phyloP scores from a whole-genome alignment of 2,329 filamentous ascomycete species.

The Zopfia rhizophila region DNA sequence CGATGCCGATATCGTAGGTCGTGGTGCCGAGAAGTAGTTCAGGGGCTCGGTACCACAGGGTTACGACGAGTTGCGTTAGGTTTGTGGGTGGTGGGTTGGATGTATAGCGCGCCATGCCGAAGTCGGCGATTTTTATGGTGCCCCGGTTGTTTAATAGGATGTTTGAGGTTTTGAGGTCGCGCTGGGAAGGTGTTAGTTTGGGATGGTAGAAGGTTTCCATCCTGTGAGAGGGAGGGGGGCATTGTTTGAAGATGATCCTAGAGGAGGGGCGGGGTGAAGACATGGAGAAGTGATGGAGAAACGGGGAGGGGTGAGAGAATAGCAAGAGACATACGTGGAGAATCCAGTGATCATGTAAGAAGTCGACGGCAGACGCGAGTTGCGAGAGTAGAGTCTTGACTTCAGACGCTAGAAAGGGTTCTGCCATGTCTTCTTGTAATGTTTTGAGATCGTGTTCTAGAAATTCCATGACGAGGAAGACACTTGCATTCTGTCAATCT shows the following conservation, averaged over 20 bases:
- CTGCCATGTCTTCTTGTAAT: constrained; percentile 91
- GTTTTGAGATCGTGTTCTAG: constrained; percentile 96
- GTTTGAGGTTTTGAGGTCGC: constrained; percentile 93
- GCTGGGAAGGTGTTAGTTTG: too few relatives aligned
- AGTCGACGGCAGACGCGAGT: constrained; percentile 80
- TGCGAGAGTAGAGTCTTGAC: constrained; percentile 90
- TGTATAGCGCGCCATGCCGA: constrained; percentile 93
- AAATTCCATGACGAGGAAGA: constrained; percentile 97
- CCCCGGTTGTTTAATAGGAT: constrained; percentile 95
- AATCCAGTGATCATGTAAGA: constrained; percentile 90
- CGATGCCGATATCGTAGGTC: constrained; percentile 79
- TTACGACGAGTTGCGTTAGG: constrained; percentile 92
- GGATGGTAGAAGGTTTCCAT: too few relatives aligned
- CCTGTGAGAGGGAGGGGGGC: too few relatives aligned
- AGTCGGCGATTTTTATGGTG: constrained; percentile 94
- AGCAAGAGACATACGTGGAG: constrained; percentile 64
- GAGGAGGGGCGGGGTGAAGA: constrained; percentile 29
- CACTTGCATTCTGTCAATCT: constrained; percentile 60
- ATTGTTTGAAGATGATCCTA: too few relatives aligned
- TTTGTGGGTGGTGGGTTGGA: constrained; percentile 74
- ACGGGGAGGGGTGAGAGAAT: constrained; percentile 25
- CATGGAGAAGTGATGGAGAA: constrained; percentile 38
- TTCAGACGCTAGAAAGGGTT: constrained; percentile 92
- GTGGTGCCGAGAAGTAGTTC: constrained; percentile 86
- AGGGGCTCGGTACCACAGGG: constrained; percentile 94